Evolutionary conservation across 140 eudicot species (phyloP).

Genomic region (Ambrosia hybrid): DNA sequence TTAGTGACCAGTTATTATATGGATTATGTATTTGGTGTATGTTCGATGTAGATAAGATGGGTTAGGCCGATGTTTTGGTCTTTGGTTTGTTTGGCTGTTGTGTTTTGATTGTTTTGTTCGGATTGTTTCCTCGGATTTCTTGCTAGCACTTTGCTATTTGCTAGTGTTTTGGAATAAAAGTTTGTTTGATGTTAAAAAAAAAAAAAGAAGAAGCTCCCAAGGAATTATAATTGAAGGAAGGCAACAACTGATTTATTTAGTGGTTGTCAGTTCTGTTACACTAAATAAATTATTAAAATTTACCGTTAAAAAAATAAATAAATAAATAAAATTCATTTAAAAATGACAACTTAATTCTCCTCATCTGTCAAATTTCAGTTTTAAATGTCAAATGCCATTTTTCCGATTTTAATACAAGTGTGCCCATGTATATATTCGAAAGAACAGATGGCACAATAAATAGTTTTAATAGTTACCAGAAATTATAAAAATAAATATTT

Average conservation of each 20-base stretch:
- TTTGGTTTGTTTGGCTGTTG: too few species aligned
- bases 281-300: not conserved
- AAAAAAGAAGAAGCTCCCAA: not conserved
- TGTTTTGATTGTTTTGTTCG: too few species aligned
- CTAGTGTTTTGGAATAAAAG: too few species aligned
- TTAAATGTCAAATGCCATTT: not conserved
- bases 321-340: not conserved
- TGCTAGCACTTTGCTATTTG: too few species aligned
- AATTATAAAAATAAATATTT: not conserved
- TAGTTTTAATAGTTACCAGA: too few species aligned
- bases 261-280: not conserved
- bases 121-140: too few species aligned
- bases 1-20: too few species aligned
- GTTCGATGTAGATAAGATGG: too few species aligned
- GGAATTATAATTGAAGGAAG: not conserved
- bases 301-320: too few species aligned
- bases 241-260: not conserved
- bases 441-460: not conserved
- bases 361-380: not conserved
- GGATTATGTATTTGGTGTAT: too few species aligned
- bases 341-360: not conserved
- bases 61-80: too few species aligned
- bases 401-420: not conserved
- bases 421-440: constrained; percentile 4
- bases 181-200: too few species aligned